Base-by-base conservation (phyloP, 2,329 filamentous ascomycete species). In the Calycina herbarum region DNA sequence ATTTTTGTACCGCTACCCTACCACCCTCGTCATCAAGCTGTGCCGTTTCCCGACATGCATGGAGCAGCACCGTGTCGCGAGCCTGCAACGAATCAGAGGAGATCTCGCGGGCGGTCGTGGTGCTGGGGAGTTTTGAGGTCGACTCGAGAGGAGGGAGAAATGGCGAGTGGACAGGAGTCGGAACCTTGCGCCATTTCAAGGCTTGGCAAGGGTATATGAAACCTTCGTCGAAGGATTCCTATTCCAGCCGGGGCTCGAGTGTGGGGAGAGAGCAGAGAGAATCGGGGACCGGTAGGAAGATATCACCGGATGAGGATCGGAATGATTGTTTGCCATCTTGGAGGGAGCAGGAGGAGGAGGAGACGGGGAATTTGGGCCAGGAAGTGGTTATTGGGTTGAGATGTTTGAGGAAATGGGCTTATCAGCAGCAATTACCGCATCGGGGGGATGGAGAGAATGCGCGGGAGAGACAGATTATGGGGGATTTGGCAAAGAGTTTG, bases 31-130 rank as follows among this genome's bases (percentile, higher is more conserved):
- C 61, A 13, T 24, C 38, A 20, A n/a, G n/a, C n/a, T 59, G 10
- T 27, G n/a, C 20, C 17, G 40, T 63, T 2, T 59, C 61, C 13
- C 27, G 20, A 48, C 35, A 58, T 48, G 20, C 33, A 33, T 63
- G 61, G 61, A 31, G 17, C 38, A 33, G 20, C 20, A 29, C 57
- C 20, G 56, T 63, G 20, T 58, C 54, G 40, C 27, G 29, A 24
- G 61, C 61, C 13, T 63, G 61, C 38, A 20, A 31, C n/a, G 54
- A 58, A 45, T 63, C 61, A n/a, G 54, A 58, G 38, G 61, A 63
- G 27, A 63, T 63, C 31, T 48, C 29, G 8, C 51, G 57, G 4
- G 61, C 61, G 61, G 56, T 63, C 10, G 11, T 48, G 6, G 40
- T 59, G 2, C 56, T 63, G 13, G 61, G 61, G 11, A 24, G 15